These are phyloP conservation scores for Deinandra increscens DNA, from an alignment of 129 eudicot genomes.

Conservation along the genomic window DNA sequence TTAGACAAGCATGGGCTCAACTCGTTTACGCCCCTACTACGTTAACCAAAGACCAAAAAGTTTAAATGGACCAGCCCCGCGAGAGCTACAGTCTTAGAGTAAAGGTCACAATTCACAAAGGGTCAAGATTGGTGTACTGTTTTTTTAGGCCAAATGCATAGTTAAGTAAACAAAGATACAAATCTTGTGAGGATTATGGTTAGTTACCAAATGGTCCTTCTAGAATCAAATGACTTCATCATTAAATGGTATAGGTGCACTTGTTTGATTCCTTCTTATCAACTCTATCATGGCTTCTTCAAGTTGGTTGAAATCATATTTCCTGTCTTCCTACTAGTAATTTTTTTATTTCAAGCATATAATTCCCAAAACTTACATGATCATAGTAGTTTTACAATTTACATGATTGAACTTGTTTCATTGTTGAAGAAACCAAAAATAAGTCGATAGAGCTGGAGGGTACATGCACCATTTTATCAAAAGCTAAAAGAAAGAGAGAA, in stretches of 20 bases:
- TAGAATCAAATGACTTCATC: neutral
- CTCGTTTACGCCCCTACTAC: slow-evolving; percentile 5
- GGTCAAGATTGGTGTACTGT: slow-evolving; percentile 26
- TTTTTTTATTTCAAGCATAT: neutral
- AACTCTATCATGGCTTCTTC: neutral
- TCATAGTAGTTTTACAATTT: slow-evolving; percentile 16
- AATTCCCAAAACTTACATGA: slow-evolving; percentile 13
- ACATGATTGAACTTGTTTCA: neutral
- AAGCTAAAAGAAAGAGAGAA: slow-evolving; percentile 3
- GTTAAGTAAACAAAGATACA: slow-evolving; percentile 10
- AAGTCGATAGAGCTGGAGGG: neutral
- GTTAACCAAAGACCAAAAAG: neutral
- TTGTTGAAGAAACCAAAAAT: neutral
- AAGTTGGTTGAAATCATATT: neutral
- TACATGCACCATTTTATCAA: neutral
- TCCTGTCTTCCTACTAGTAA: neutral
- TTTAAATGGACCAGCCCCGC: slow-evolving; percentile 3
- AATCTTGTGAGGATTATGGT: neutral
- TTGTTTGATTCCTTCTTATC: neutral
- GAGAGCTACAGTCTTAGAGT: neutral
- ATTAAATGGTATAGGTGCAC: neutral
- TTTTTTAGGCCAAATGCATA: slow-evolving; percentile 14
- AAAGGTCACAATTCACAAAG: slow-evolving; percentile 37
- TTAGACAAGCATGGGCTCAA: neutral
- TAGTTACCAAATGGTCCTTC: neutral